Conservation (phyloP, 495 filamentous ascomycete genomes). For the Daldinia caldariorum region DNA sequence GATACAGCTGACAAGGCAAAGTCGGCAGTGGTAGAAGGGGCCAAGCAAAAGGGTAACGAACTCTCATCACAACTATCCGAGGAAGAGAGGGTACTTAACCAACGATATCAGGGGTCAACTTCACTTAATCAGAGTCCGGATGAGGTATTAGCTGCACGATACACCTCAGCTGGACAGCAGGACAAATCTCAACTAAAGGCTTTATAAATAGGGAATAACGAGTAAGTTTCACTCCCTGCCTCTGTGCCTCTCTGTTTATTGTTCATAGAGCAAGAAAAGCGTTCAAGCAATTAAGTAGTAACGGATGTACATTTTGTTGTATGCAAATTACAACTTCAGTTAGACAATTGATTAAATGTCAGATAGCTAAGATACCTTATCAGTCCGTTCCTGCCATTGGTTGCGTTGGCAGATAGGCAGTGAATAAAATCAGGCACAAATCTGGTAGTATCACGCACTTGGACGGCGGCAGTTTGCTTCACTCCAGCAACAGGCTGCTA, state of each 20-base stretch:
- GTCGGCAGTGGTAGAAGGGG: slow-evolving; percentile 39
- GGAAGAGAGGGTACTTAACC: slow-evolving; percentile 57
- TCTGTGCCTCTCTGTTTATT: not conserved
- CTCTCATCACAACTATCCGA: slow-evolving; percentile 48
- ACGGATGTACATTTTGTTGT: slow-evolving; percentile 3
- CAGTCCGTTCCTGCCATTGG: not conserved
- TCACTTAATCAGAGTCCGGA: not conserved
- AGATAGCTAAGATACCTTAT: not conserved
- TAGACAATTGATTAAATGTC: slow-evolving; percentile 8
- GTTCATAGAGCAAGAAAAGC: not conserved
- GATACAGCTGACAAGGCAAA: slow-evolving; percentile 23
- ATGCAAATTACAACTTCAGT: not conserved
- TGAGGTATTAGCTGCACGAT: slow-evolving; percentile 41
- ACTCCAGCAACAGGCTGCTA: not conserved
- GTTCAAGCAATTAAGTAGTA: not conserved
- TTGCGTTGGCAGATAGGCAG: not conserved
- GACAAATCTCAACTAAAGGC: slow-evolving; percentile 51
- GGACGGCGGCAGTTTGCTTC: not conserved
- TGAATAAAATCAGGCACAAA: not conserved
- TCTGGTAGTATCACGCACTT: not conserved
- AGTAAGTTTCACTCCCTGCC: not conserved
- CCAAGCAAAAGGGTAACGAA: slow-evolving; percentile 47
- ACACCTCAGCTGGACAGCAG: slow-evolving; percentile 54
- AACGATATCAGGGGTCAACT: slow-evolving; percentile 55
- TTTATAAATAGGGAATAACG: not conserved